phyloP scores from a whole-genome alignment of 768 basidiomycete species.

The Panus rudis region DNA sequence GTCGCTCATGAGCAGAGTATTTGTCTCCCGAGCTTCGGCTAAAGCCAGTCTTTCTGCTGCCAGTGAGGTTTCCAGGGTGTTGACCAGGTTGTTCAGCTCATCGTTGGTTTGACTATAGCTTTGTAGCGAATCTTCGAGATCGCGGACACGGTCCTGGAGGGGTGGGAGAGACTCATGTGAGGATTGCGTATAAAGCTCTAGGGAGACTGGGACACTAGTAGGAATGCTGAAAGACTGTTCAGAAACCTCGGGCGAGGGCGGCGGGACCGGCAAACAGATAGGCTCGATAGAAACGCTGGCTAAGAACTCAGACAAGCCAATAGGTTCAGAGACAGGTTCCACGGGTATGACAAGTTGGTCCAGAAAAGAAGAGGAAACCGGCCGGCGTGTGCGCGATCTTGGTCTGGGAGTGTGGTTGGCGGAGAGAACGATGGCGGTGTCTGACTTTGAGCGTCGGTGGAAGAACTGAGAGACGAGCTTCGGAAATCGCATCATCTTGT shows the following conservation, averaged over 20 bases:
- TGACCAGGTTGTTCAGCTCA: too few relatives aligned
- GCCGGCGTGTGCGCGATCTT: constrained; percentile 4
- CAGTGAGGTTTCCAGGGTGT: not conserved
- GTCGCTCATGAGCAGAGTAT: not conserved
- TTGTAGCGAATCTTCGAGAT: too few relatives aligned
- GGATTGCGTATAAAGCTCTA: not conserved
- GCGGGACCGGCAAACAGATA: not conserved
- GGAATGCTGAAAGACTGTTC: too few relatives aligned
- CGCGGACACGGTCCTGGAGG: too few relatives aligned
- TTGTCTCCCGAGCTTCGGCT: not conserved
- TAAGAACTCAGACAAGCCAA: not conserved
- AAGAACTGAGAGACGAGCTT: constrained; percentile 19
- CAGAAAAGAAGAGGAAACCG: constrained; percentile 11
- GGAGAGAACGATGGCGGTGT: constrained; percentile 16
- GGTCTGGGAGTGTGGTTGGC: constrained; percentile 8
- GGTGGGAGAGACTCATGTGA: too few relatives aligned
- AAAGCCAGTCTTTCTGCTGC: not conserved
- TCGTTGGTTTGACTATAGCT: too few relatives aligned
- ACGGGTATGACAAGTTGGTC: constrained; percentile 4
- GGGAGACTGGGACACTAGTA: too few relatives aligned
- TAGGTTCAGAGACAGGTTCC: not conserved
- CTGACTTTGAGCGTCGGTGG: constrained; percentile 18
- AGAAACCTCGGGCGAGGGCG: too few relatives aligned
- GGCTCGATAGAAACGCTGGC: not conserved
- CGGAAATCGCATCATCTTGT: constrained; percentile 16